Evolutionary conservation across 257 asterid genomes (phyloP).

Genomic region (Fraxinus cuspidata): DNA sequence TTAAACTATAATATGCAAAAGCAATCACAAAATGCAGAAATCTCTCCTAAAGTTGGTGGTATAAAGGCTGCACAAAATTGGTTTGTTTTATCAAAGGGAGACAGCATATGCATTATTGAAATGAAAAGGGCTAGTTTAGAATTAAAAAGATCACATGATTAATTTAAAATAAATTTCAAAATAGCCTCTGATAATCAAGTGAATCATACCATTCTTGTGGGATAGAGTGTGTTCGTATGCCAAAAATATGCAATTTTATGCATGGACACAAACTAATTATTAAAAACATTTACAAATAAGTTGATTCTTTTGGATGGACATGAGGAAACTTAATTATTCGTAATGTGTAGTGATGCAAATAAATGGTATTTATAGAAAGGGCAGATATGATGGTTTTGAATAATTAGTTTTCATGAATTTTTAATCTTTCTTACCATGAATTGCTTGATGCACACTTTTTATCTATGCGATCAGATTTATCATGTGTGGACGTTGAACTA

Average conservation of each 20-base stretch:
- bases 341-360: too few relatives aligned
- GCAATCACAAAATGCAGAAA: neutral
- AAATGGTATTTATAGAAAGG: too few relatives aligned
- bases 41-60: slow-evolving; percentile 14
- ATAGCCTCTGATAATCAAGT: slow-evolving; percentile 20
- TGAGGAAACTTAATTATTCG: too few relatives aligned
- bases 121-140: slow-evolving; percentile 27
- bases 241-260: neutral
- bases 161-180: slow-evolving; percentile 16
- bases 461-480: too few relatives aligned
- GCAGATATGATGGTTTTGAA: too few relatives aligned
- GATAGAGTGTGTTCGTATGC: neutral
- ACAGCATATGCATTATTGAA: slow-evolving; percentile 30
- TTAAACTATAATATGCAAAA: neutral
- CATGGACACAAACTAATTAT: neutral
- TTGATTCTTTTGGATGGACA: too few relatives aligned
- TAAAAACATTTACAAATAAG: too few relatives aligned
- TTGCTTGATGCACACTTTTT: too few relatives aligned
- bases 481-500: too few relatives aligned
- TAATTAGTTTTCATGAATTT: too few relatives aligned
- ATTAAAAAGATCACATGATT: slow-evolving; percentile 34
- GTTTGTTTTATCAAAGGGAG: slow-evolving; percentile 37
- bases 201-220: slow-evolving; percentile 35
- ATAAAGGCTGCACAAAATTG: slow-evolving; percentile 33
- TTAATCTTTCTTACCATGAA: too few relatives aligned